These are phyloP conservation scores for Wallacemonas sp. DNA, from an alignment of 208 protist genomes.

Conservation along the genomic window DNA sequence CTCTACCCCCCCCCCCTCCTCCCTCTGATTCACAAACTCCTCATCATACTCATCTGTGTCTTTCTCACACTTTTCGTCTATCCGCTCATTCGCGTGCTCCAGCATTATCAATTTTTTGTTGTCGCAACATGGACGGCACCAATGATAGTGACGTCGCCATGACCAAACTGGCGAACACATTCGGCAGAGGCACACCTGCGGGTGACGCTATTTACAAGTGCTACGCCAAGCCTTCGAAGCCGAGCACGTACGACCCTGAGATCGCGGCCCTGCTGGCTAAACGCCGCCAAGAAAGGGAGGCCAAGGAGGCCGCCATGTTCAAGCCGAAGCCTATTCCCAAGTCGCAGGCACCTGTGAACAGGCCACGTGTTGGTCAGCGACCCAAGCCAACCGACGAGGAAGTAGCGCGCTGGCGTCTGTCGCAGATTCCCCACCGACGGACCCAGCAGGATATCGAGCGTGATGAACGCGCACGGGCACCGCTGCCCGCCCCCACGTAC, in stretches of 20 bases:
- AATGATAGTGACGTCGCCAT: slow-evolving; percentile 19
- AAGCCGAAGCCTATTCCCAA: slow-evolving; percentile 81
- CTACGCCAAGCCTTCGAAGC: slow-evolving; percentile 71
- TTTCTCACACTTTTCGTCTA: neutral
- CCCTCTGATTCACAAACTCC: too few species aligned
- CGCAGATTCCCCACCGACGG: slow-evolving; percentile 71
- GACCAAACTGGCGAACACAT: slow-evolving; percentile 56
- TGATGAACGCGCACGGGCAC: slow-evolving; percentile 32
- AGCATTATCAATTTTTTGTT: too few species aligned
- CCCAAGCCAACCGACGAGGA: slow-evolving; percentile 46
- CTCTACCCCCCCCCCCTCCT: too few species aligned
- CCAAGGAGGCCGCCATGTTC: slow-evolving; percentile 49
- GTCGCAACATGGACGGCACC: neutral
- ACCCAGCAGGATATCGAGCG: slow-evolving; percentile 47
- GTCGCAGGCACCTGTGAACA: slow-evolving; percentile 67
- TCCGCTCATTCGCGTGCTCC: too few species aligned
- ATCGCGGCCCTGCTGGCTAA: slow-evolving; percentile 59
- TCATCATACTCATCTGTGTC: too few species aligned
- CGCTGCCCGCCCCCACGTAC: slow-evolving; percentile 32
- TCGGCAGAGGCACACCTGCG: slow-evolving; percentile 85
- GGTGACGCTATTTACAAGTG: slow-evolving; percentile 88
- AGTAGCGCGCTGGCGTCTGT: slow-evolving; percentile 58
- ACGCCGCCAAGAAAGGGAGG: slow-evolving; percentile 61
- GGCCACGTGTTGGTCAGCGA: slow-evolving; percentile 61
- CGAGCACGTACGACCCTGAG: slow-evolving; percentile 80